Conservation (phyloP, 1,284 basidiomycete genomes). For the Austropuccinia psidii region DNA sequence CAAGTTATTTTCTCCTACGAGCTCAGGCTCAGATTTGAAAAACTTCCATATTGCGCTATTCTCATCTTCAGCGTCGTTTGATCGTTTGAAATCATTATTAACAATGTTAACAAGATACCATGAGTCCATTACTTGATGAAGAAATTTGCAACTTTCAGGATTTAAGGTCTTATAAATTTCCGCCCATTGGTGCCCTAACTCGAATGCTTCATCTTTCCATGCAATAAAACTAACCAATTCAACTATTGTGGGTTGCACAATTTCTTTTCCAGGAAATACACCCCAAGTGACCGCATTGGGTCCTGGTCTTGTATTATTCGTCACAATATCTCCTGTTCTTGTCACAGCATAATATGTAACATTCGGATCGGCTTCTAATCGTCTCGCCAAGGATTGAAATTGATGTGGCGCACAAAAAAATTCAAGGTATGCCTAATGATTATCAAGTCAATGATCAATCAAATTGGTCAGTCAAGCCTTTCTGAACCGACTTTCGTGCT, state of each 20-base stretch:
- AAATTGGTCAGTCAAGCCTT: not conserved
- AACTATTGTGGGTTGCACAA: slow-evolving; percentile 95
- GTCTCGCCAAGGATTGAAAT: slow-evolving; percentile 65
- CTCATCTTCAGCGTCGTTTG: slow-evolving; percentile 6
- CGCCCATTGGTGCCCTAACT: slow-evolving; percentile 44
- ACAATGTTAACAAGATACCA: slow-evolving; percentile 41
- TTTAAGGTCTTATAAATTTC: slow-evolving; percentile 40
- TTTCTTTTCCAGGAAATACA: slow-evolving; percentile 96
- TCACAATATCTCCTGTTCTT: slow-evolving; percentile 73
- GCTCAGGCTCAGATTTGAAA: slow-evolving; percentile 18
- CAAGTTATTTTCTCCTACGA: not conserved
- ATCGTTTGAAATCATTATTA: slow-evolving; percentile 42
- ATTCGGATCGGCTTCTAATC: slow-evolving; percentile 77
- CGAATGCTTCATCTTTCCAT: slow-evolving; percentile 58
- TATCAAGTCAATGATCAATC: too few species aligned
- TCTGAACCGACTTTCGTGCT: not conserved
- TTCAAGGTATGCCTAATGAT: slow-evolving; percentile 89
- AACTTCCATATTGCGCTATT: slow-evolving; percentile 10
- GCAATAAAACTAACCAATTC: slow-evolving; percentile 95
- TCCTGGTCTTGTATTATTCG: slow-evolving; percentile 82
- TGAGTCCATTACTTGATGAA: slow-evolving; percentile 14
- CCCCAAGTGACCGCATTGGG: slow-evolving; percentile 99
- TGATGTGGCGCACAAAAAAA: slow-evolving; percentile 78
- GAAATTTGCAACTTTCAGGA: slow-evolving; percentile 26
- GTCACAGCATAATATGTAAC: slow-evolving; percentile 91